These are phyloP conservation scores for Yamadazyma sp. DNA, from an alignment of 805 yeast genomes.

Conservation along the genomic window DNA sequence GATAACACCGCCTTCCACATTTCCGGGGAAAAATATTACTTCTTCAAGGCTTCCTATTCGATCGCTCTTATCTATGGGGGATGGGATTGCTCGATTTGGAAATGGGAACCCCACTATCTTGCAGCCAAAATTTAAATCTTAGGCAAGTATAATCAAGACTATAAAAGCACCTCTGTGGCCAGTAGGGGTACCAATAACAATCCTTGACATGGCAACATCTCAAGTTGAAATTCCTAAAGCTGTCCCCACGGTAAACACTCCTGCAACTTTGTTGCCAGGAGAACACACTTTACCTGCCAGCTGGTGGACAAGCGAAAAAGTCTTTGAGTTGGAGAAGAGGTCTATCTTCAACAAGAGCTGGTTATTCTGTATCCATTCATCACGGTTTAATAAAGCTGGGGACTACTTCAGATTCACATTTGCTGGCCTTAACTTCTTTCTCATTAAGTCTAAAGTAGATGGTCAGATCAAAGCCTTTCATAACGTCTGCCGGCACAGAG, in stretches of 20 bases:
- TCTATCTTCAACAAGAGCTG: constrained; percentile 57
- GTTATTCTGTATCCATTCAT: constrained; percentile 52
- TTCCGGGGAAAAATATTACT: too few species aligned
- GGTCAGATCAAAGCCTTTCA: constrained; percentile 60
- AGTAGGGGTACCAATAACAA: too few species aligned
- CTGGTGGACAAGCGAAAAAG: constrained; percentile 63
- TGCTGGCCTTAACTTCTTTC: constrained; percentile 54
- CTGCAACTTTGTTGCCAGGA: constrained; percentile 18
- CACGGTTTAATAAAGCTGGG: constrained; percentile 57
- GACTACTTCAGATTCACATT: constrained; percentile 53
- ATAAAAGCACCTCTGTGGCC: too few species aligned
- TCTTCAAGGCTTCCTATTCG: too few species aligned
- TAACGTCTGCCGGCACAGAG: constrained; percentile 65
- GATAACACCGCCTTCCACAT: too few species aligned
- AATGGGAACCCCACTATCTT: neutral
- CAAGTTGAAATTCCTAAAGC: constrained; percentile 21
- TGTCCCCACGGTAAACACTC: constrained; percentile 17
- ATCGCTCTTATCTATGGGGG: too few species aligned
- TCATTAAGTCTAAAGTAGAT: constrained; percentile 50
- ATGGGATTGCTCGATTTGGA: constrained; percentile 1
- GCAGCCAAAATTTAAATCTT: too few species aligned
- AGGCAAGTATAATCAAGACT: too few species aligned
- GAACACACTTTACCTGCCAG: constrained; percentile 61
- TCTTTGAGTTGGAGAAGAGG: constrained; percentile 58
- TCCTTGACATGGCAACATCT: constrained; percentile 11